Conservation (phyloP, 371 early-diverging fungal species). For the Mucor mucedo region DNA sequence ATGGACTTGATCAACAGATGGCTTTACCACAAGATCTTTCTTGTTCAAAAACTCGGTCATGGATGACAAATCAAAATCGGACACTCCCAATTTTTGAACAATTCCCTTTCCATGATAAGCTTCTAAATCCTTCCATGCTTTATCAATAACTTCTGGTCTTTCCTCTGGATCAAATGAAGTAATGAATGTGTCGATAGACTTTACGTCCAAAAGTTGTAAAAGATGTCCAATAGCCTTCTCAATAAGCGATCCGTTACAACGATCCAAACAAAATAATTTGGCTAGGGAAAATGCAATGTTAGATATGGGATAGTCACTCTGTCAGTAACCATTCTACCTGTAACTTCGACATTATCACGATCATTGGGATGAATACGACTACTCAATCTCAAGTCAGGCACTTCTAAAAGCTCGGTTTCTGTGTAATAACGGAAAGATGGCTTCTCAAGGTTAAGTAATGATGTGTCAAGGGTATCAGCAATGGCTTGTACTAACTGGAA, state of each 20-base stretch:
- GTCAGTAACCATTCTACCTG: constrained; percentile 38
- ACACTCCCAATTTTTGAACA: constrained; percentile 28
- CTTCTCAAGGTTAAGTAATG: constrained; percentile 30
- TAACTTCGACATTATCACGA: constrained; percentile 58
- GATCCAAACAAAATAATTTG: constrained; percentile 52
- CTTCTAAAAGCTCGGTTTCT: constrained; percentile 37
- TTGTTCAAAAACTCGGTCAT: constrained; percentile 31
- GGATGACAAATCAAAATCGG: constrained; percentile 29
- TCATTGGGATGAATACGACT: constrained; percentile 49
- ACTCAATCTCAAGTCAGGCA: constrained; percentile 48
- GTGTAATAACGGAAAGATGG: constrained; percentile 40
- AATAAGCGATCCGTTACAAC: constrained; percentile 28
- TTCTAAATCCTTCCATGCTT: constrained; percentile 46
- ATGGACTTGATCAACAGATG: constrained; percentile 49
- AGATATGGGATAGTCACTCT: not conserved
- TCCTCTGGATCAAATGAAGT: constrained; percentile 34
- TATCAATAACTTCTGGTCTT: constrained; percentile 29
- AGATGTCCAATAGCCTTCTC: constrained; percentile 45
- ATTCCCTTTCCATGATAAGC: constrained; percentile 26
- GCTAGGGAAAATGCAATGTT: constrained; percentile 26
- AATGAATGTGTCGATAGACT: constrained; percentile 57
- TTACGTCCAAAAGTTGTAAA: constrained; percentile 41
- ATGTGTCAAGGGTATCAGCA: constrained; percentile 51
- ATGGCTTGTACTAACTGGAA: constrained; percentile 53
- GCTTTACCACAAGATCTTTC: constrained; percentile 29